Conservation (phyloP, 768 basidiomycete species). For the Hypholoma sublateritium region DNA sequence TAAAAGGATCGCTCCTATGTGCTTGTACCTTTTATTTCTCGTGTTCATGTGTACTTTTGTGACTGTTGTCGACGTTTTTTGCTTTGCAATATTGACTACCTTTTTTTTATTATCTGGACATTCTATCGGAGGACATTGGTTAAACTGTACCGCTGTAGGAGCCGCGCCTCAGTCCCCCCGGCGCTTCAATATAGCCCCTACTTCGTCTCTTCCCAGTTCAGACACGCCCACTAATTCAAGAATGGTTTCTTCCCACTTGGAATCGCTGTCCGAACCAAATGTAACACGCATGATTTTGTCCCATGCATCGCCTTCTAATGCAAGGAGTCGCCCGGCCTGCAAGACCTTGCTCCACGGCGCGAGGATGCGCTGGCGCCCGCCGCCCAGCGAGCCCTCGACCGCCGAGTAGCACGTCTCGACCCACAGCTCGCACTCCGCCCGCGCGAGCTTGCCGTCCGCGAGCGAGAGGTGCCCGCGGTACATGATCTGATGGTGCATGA, state of each 20-base stretch:
- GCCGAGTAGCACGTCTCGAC: conserved; percentile 72
- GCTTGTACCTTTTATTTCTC: conserved; percentile 18
- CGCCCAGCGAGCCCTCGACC: conserved; percentile 44
- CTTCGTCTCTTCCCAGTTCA: conserved; percentile 65
- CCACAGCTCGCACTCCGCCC: conserved; percentile 81
- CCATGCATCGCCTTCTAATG: conserved; percentile 57
- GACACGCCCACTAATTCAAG: conserved; percentile 54
- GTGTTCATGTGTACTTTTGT: conserved; percentile 26
- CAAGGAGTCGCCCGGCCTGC: conserved; percentile 69
- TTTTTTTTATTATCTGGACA: conserved; percentile 11
- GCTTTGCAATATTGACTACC: conserved; percentile 33
- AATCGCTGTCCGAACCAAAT: conserved; percentile 45
- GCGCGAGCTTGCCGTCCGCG: conserved; percentile 59
- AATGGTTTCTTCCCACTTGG: conserved; percentile 57
- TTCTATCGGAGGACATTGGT: not conserved
- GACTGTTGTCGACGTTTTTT: conserved; percentile 33
- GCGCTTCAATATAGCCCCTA: conserved; percentile 51
- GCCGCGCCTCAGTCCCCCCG: conserved; percentile 29
- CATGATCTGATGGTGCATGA: conserved; percentile 79
- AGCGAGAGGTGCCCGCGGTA: conserved; percentile 71
- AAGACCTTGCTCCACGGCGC: conserved; percentile 76
- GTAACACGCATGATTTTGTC: conserved; percentile 43
- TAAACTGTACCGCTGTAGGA: not conserved
- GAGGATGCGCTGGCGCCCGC: conserved; percentile 55
- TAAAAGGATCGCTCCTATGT: conserved; percentile 23